Evolutionary conservation across 441 rosid genomes (phyloP).

Genomic region (Pelargonium cotyledonis): DNA sequence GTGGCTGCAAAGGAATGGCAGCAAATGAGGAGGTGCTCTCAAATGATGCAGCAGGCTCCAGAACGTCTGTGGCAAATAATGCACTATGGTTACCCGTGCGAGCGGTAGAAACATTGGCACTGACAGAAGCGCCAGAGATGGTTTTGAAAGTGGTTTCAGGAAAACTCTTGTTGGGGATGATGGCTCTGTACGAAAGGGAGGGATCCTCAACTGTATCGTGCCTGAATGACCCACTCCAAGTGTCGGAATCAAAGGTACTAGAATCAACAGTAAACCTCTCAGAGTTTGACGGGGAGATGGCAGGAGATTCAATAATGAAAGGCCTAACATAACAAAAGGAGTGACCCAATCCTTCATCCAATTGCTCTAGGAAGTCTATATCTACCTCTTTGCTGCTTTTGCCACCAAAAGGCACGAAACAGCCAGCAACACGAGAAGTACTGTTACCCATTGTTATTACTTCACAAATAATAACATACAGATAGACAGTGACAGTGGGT

Average conservation of each 20-base stretch:
- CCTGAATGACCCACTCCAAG: conserved; percentile 74
- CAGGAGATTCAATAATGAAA: conserved; percentile 71
- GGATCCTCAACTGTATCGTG: conserved; percentile 73
- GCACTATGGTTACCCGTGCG: conserved; percentile 80
- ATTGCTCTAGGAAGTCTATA: conserved; percentile 74
- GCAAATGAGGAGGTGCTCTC: conserved; percentile 95
- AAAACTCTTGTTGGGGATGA: conserved; percentile 40
- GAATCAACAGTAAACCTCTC: conserved; percentile 95
- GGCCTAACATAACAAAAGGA: conserved; percentile 93
- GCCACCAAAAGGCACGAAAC: conserved; percentile 74
- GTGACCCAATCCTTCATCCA: conserved; percentile 94
- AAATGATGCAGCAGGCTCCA: conserved; percentile 88
- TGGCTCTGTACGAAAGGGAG: conserved; percentile 37
- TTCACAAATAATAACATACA: background rate
- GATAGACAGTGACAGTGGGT: too few relatives aligned
- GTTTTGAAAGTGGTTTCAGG: conserved; percentile 83
- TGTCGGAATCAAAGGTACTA: conserved; percentile 84
- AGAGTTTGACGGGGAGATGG: conserved; percentile 81
- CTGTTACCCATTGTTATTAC: conserved; percentile 65
- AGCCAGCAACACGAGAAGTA: conserved; percentile 91
- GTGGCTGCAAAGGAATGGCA: conserved; percentile 80
- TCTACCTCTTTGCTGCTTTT: conserved; percentile 57
- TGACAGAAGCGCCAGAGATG: conserved; percentile 93
- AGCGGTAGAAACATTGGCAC: conserved; percentile 93
- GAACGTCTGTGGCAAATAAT: conserved; percentile 55